Base-by-base conservation (phyloP, 768 basidiomycete species). In the Collybia nuda region DNA sequence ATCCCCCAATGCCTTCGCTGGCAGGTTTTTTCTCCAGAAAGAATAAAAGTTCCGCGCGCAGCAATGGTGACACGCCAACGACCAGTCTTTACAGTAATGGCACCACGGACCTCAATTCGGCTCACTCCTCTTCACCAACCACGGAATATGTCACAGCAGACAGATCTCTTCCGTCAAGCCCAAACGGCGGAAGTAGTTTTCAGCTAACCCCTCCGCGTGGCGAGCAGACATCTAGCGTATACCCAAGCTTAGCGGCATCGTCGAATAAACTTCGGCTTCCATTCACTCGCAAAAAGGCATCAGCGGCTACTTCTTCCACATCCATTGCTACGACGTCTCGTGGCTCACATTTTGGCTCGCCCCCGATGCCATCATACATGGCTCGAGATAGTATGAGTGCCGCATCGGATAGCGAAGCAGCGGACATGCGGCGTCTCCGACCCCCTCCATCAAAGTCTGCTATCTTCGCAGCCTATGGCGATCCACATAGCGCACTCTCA, bases 391-490 rank as follows among this genome's bases (percentile, higher is more conserved):
- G 73, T 68, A 68, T 67, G 5, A 60, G 67, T 44, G 67, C 70
- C 5, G 69, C 66, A 5, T 77, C 80, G 38, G 79, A 80, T 45
- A 63, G 71, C 3, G 80, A 77, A 21, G n/a, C 43, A 17, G 26
- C 43, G n/a, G 55, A 69, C 21, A 56, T 72, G 22, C 75, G 74
- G 28, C 69, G 71, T 26, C 67, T 76, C 9, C 69, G 75, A 12
- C 84, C 82, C 3, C 84, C 86, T 1, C 85, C 85, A 0, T 77
- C 78, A 18, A 82, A 82, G 59, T 82, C 81, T 1, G 77, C 82
- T 38, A 75, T 88, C 48, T 88, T 89, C 64, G 79, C 76, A 8
- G 75, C 76, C 5, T 79, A 84, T 56, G 77, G 67, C 21, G 84
- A 80, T 59, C 76, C 76, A 21, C 66, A 66, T 58, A 70, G 67